A percentile compares a stretch with the other conserved stretches of the same genome.
These are phyloP conservation scores for Linum lewisii DNA, from an alignment of 345 rosid species.

Conservation along the genomic window DNA sequence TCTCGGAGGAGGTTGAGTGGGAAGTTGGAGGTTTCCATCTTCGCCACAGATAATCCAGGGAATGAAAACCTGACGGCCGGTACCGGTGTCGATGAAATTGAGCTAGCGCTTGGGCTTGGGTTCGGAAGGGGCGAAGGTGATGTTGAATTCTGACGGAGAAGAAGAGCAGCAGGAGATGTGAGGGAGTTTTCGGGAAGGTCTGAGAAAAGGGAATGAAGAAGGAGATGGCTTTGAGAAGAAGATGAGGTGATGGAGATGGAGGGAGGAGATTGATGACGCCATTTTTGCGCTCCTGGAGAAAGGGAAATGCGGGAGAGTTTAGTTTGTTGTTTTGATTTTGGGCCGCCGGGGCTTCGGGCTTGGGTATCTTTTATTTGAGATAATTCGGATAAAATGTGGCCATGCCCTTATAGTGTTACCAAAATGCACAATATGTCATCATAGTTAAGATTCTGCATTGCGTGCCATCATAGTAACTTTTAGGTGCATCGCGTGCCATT, in stretches of 20 bases:
- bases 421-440: too few species aligned
- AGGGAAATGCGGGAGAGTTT: background rate
- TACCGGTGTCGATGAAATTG: slow-evolving; percentile 4
- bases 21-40: slow-evolving; percentile 71
- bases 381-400: too few species aligned
- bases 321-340: background rate
- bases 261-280: slow-evolving; percentile 29
- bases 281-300: slow-evolving; percentile 11
- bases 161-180: slow-evolving; percentile 28
- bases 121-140: slow-evolving; percentile 69
- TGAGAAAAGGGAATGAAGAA: slow-evolving; percentile 15
- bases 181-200: slow-evolving; percentile 33
- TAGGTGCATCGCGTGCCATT: too few species aligned
- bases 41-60: slow-evolving; percentile 94
- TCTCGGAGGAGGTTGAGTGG: slow-evolving; percentile 54
- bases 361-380: too few species aligned
- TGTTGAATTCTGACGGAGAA: slow-evolving; percentile 71
- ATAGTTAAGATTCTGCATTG: too few species aligned
- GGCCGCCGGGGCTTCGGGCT: background rate
- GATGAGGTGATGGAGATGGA: slow-evolving; percentile 22
- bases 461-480: too few species aligned
- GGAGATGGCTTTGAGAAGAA: slow-evolving; percentile 21
- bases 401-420: too few species aligned
- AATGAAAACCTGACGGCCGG: slow-evolving; percentile 45
- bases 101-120: slow-evolving; percentile 34